Base-by-base conservation (phyloP, 2,329 filamentous ascomycete genomes). In the Fusarium aywerte region DNA sequence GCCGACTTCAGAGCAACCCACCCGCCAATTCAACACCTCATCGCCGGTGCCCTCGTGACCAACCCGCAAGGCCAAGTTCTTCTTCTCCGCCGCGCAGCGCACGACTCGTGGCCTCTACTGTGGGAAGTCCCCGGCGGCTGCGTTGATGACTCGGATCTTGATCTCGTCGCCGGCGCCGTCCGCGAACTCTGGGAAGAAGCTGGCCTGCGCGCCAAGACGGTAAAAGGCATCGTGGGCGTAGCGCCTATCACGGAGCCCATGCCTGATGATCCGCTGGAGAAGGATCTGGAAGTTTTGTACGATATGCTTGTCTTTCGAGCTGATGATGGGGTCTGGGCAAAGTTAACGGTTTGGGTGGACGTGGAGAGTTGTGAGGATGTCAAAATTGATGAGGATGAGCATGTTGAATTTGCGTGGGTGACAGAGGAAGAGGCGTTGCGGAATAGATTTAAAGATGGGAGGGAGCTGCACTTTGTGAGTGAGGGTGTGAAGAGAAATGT, bases 101-200 rank as follows among this genome's bases (percentile, higher is more conserved):
- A 70, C 20, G 73, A 74, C 52, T 71, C 73, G 11, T 74, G 73
- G 73, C 70, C 72, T 47, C 55, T 73, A 11, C 43, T 62, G 25
- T 74, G 72, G 72, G 72, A 74, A 35, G 62, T 73, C 9, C 72
- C 72, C 27, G 72, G 72, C 16, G 72, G 71, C 3, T 55, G 62
- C 47, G 71, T 74, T 21, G 71, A 74, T 39, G 45, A 60, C 18
- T 25, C 49, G 13, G 72, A 74, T 43, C 48, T 47, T 6, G 57
- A 59, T 52, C 38, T 74, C 27, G 58, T 74, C 18, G 68, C 68
- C 27, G 73, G 65, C 23, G 72, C 71, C 3, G 79, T 77, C 7
- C 79, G 83, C 27, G 83, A 85, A 71, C 75, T 85, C 2, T 77
- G 74, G 73, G 83, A 85, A 66, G 83, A 85, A 67, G 72, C 81